Conservation (phyloP, 1,139 yeast genomes). For the Geotrichum europaeum region DNA sequence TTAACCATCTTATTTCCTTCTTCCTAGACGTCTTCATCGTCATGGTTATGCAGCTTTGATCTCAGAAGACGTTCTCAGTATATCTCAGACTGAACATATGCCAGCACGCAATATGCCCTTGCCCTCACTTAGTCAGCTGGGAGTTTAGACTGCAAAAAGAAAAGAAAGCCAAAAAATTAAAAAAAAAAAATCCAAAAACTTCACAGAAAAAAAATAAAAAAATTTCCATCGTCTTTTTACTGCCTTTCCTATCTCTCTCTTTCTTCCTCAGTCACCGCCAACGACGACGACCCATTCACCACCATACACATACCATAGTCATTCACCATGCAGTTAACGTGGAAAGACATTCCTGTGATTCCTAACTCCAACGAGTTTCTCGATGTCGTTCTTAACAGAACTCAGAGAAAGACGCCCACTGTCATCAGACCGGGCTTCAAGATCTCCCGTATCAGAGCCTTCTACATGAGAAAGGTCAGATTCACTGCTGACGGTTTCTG, state of each 20-base stretch:
- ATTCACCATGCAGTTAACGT: slow-evolving; percentile 77
- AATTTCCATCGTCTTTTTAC: background rate
- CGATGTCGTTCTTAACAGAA: slow-evolving; percentile 93
- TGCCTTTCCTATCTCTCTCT: background rate
- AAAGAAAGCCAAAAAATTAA: background rate
- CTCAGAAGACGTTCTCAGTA: background rate
- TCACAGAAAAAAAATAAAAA: background rate
- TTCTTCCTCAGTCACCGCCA: background rate
- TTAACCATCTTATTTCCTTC: no score
- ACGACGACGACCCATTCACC: background rate
- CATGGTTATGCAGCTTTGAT: background rate
- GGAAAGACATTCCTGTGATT: slow-evolving; percentile 97
- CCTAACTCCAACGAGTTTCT: slow-evolving; percentile 87
- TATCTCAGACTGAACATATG: background rate
- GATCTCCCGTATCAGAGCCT: slow-evolving; percentile 94
- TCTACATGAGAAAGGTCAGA: slow-evolving; percentile 95
- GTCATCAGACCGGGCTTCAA: slow-evolving; percentile 95
- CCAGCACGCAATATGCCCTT: background rate
- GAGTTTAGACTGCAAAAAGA: background rate
- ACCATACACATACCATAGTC: background rate
- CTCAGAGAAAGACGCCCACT: slow-evolving; percentile 98
- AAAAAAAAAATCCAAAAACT: background rate
- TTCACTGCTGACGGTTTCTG: slow-evolving; percentile 93
- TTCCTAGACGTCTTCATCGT: background rate
- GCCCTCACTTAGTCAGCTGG: background rate